These are phyloP conservation scores for Saitozyma podzolica DNA, from an alignment of 768 basidiomycete genomes.

Conservation along the genomic window DNA sequence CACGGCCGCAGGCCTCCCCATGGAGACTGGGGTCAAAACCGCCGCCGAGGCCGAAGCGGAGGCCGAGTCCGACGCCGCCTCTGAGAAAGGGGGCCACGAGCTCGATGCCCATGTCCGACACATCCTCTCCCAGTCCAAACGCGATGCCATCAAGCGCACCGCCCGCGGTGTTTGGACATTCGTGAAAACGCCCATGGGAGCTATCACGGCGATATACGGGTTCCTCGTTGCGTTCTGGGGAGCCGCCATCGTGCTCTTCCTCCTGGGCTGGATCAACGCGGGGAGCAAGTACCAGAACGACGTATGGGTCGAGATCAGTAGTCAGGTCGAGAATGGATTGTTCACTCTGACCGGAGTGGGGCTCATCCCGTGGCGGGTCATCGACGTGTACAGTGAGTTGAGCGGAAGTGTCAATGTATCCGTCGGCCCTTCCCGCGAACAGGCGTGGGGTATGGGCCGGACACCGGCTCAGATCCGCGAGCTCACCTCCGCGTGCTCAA, in stretches of 20 bases:
- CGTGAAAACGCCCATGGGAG: conserved; percentile 77
- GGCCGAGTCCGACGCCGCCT: conserved; percentile 20
- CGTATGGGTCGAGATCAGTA: conserved; percentile 64
- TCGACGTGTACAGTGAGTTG: conserved; percentile 71
- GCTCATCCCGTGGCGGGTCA: conserved; percentile 70
- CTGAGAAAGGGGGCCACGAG: conserved; percentile 46
- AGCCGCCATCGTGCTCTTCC: conserved; percentile 70
- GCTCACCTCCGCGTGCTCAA: background rate
- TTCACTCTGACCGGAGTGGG: conserved; percentile 79
- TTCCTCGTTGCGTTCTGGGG: conserved; percentile 85
- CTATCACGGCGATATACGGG: conserved; percentile 72
- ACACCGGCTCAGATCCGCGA: no score
- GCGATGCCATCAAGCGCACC: conserved; percentile 63
- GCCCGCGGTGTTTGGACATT: conserved; percentile 77
- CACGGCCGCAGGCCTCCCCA: background rate
- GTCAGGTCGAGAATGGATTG: conserved; percentile 73
- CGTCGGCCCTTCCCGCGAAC: background rate
- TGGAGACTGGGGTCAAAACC: background rate
- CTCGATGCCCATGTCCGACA: conserved; percentile 79
- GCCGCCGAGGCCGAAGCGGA: background rate
- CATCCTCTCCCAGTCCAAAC: conserved; percentile 59
- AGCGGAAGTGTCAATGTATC: conserved; percentile 1
- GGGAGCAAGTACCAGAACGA: conserved; percentile 69
- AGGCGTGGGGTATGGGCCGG: no score
- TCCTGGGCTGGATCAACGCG: conserved; percentile 66